Conservation (phyloP, 768 basidiomycete species). For the Xerocomus potaroensis region DNA sequence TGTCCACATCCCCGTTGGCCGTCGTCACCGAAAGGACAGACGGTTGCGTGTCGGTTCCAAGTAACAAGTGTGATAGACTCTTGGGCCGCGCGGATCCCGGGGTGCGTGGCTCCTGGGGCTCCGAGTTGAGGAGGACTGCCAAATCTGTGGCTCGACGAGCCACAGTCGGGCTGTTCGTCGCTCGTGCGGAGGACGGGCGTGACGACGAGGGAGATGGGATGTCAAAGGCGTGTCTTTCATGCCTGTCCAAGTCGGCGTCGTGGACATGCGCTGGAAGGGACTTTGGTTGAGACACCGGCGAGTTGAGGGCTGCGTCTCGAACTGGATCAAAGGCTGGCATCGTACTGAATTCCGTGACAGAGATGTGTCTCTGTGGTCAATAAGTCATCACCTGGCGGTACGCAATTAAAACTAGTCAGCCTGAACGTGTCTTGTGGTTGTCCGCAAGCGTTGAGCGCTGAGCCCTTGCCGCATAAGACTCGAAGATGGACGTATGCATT, state of each 20-base stretch:
- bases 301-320: constrained; percentile 81
- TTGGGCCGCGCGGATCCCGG: constrained; percentile 39
- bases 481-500: no score
- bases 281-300: constrained; percentile 52
- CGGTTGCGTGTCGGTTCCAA: constrained; percentile 26
- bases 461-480: no score
- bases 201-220: constrained; percentile 37
- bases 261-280: constrained; percentile 28
- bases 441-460: background rate
- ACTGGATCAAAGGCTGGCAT: constrained; percentile 74
- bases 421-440: constrained; percentile 11
- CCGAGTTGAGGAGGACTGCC: constrained; percentile 70
- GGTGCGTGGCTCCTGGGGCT: constrained; percentile 38
- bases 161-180: constrained; percentile 43
- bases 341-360: background rate
- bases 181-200: constrained; percentile 32
- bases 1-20: constrained; percentile 25
- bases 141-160: constrained; percentile 68
- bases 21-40: constrained; percentile 14
- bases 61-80: constrained; percentile 39
- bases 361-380: constrained; percentile 7
- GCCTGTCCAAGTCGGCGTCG: constrained; percentile 25
- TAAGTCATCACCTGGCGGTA: constrained; percentile 10
- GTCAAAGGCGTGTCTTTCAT: constrained; percentile 26
- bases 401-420: background rate